Base-by-base conservation (phyloP, 352 stramenopile species). In the Phytophthora sp. region DNA sequence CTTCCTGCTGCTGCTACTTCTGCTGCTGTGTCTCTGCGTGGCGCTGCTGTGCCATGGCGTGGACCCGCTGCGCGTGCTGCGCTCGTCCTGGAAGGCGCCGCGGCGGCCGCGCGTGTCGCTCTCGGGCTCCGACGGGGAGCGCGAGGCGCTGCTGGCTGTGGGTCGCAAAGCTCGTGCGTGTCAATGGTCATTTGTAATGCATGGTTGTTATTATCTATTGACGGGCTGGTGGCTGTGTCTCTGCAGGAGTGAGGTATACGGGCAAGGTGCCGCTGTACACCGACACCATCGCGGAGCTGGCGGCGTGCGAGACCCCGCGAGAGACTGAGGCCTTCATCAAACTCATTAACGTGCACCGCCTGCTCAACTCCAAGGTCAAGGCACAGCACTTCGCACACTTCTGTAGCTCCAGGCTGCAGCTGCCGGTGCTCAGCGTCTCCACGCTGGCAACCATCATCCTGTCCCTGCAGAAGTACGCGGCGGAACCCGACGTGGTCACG, bases 331-430 rank as follows among this genome's bases (percentile, higher is more conserved):
- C 79, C n/a, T 78, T 91, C 42, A 69, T 93, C 46, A 54, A 76
- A 17, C 69, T 80, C 20, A 79, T 90, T 27, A 48, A 76, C 50
- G 31, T 87, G 12, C 74, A 79, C 23, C 74, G 76, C 0, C 66
- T 91, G 49, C 53, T 94, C 23, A 91, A 88, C 43, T 87, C 82
- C 26, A 78, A 82, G 51, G 73, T 87, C 59, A 93, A 93, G 50
- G 82, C 84, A 11, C 76, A 88, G 54, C 84, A 93, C 63, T 91
- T 91, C 61, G 83, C 81, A 11, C 64, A 84, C 32, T 84, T 87
- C 31, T 88, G 72, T 32, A 61, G 53, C 26, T 49, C 62, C 12
- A 64, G 72, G 15, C 41, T 90, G 43, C 70, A 82, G 20, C 58
- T 90, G 10, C 17, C 65, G 7, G 51, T 56, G 37, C 46, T 92